A percentile compares a stretch with the other conserved stretches of the same genome.
phyloP scores from a whole-genome alignment of 169 alveolate genomes.

The Eimeria nieschulzi region DNA sequence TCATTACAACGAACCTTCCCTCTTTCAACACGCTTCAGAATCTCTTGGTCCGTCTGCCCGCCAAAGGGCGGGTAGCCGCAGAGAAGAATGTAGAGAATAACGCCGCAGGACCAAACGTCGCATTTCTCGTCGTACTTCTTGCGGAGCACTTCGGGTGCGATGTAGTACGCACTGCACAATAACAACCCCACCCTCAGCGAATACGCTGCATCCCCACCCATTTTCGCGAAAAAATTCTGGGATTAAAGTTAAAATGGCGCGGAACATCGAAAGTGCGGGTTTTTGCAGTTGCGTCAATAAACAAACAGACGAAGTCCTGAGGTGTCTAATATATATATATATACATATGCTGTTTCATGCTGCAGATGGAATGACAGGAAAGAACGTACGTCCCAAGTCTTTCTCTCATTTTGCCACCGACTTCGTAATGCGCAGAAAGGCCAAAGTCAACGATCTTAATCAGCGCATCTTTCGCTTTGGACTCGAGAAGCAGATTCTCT shows the following conservation, averaged over 20 bases:
- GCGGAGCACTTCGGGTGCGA: slow-evolving; percentile 96
- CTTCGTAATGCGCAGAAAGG: slow-evolving; percentile 82
- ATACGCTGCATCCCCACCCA: not conserved
- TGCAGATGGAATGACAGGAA: too few relatives aligned
- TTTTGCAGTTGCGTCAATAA: too few relatives aligned
- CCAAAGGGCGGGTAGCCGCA: slow-evolving; percentile 89
- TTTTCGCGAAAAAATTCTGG: not conserved
- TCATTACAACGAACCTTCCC: slow-evolving; percentile 75
- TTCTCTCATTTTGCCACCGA: slow-evolving; percentile 80
- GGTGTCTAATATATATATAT: not conserved
- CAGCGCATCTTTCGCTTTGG: slow-evolving; percentile 79
- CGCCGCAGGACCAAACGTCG: slow-evolving; percentile 96
- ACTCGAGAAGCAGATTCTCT: slow-evolving; percentile 85
- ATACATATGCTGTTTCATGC: not conserved
- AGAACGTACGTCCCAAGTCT: slow-evolving; percentile 87
- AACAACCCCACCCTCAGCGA: not conserved
- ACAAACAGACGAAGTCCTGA: too few relatives aligned
- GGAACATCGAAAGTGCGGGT: not conserved
- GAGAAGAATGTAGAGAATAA: slow-evolving; percentile 86
- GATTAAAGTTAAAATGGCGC: too few relatives aligned
- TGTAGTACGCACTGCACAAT: slow-evolving; percentile 91
- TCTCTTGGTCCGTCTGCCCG: slow-evolving; percentile 84
- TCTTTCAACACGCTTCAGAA: slow-evolving; percentile 80
- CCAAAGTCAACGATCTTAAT: slow-evolving; percentile 91
- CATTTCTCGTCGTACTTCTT: slow-evolving; percentile 94